Base-by-base conservation (phyloP, 2,329 filamentous ascomycete genomes). In the Stemphylium vesicarium region DNA sequence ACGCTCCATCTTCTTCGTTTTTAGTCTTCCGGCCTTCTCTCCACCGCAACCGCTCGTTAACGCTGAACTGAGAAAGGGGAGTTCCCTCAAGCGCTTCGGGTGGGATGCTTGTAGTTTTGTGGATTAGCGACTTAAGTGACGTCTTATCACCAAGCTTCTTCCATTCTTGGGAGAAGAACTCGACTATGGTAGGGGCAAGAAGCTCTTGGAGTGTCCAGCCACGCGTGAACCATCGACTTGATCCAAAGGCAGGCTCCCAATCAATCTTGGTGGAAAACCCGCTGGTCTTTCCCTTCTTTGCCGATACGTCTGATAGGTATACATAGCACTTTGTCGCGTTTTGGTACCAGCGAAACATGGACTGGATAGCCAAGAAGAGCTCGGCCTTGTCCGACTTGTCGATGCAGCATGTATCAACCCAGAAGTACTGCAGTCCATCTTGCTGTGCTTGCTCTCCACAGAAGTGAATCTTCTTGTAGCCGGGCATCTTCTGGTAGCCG, bases 281-380 rank as follows among this genome's bases (percentile, higher is more conserved):
- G 20, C 20, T 20, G 4, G 20, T 4, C 4, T 20, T 20, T 20
- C 20, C 4, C 20, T 20, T 20, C 4, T 20, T 20, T 3, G 20
- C 4, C 4, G 4, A 20, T 20, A 64, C 55, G 38, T 64, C 62
- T 16, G 59, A 53, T n/a, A 64, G 45, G 20, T 44, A 64, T 36
- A 63, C 59, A 33, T 64, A 63, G 32, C 62, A 64, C 31, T 40
- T 62, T 2, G 15, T 10, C 12, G 59, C 62, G 9, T 56, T 42
- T 36, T 42, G 33, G 16, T 64, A 64, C 62, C 59, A 64, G 6
- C 31, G 36, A 15, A 64, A 37, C n/a, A 37, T 37, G 9, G 35
- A 35, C 12, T 35, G 5, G 32, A 35, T 35, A 11, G 32, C 32
- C 4, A 13, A 6, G 5, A n/a, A 35, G 5, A 35, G 11, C 12